Base-by-base conservation (phyloP, 2,329 filamentous ascomycete genomes). In the Colletotrichum ledebouriae region DNA sequence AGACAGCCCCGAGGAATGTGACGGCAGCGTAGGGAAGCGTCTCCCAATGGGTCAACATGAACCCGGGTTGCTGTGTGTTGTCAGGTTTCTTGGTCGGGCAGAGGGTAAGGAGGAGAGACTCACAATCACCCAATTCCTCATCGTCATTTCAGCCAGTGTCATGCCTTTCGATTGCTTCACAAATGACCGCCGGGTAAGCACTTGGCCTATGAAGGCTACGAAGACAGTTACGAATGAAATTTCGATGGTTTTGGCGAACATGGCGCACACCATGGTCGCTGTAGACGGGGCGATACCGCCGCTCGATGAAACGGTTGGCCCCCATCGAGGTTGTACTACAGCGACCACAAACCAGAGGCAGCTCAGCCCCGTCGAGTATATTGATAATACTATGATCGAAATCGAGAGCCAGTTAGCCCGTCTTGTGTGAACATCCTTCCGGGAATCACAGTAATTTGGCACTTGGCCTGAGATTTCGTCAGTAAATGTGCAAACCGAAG, bases 151-250 rank as follows among this genome's bases (percentile, higher is more conserved):
- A 0, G 92, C 90, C 15, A 95, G 84, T 0, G 89, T 93, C 66
- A 94, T 86, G 2, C 92, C 92, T 3, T 82, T 80, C 0, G 88
- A 86, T 9, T 84, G 81, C 61, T 84, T 86, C 25, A 85, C 84
- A 63, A 93, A 86, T 0, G 92, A 90, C 62, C 90, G 82, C 20
- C 91, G 84, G n/a, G 88, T 93, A 15, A 95, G 79, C 0, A 92
- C 86, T 75, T 96, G 93, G 0, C 93, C 93, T 0, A 94, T 76
- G 62, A 92, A 92, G 0, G 90, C 86, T 1, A 94, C 90, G 69
- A 93, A 92, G 0, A 93, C 89, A 0, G 92, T 93, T 3, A 93
- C 91, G 73, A 94, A 95, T 0, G 90, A 89, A 71, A 94, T 75
- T 78, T 95, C 93, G 55, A 94, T 92, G 0, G 90, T 87, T 78